Percentiles rank a stretch among this genome's conserved stretches.
Evolutionary conservation across 192 early-diverging fungal species (phyloP).

Genomic region (Coemansia sp.): DNA sequence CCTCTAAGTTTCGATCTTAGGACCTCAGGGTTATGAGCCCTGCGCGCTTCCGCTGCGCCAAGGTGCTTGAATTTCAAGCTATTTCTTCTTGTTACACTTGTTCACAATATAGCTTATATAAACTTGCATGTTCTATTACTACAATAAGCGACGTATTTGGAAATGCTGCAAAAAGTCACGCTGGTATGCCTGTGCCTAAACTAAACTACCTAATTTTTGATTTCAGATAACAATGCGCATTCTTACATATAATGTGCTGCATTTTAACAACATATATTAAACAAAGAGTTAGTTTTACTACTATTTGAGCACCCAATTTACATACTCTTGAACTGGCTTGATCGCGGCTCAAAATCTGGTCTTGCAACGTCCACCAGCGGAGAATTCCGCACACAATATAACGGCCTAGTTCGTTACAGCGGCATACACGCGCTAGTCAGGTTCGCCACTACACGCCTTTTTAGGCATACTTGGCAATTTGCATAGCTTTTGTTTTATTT

Average conservation of each 20-base stretch:
- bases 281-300: too few species aligned
- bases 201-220: too few species aligned
- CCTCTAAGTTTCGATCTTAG: conserved; percentile 73
- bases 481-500: neutral
- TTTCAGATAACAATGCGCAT: too few species aligned
- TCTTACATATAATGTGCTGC: too few species aligned
- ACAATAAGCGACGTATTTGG: neutral
- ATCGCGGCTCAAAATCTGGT: conserved; percentile 48
- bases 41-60: conserved; percentile 83
- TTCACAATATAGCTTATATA: neutral
- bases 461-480: neutral
- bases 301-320: too few species aligned
- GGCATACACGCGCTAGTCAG: neutral
- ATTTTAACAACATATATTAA: too few species aligned
- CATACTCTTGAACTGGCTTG: too few species aligned
- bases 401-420: neutral
- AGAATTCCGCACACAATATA: conserved; percentile 18
- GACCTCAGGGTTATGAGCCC: conserved; percentile 89
- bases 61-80: conserved; percentile 52
- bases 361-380: conserved; percentile 46
- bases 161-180: conserved; percentile 14
- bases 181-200: too few species aligned
- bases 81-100: neutral
- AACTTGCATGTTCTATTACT: neutral
- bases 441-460: neutral